These are phyloP conservation scores for Cutaneotrichosporon spelunceum DNA, from an alignment of 1,284 basidiomycete species.

Conservation along the genomic window DNA sequence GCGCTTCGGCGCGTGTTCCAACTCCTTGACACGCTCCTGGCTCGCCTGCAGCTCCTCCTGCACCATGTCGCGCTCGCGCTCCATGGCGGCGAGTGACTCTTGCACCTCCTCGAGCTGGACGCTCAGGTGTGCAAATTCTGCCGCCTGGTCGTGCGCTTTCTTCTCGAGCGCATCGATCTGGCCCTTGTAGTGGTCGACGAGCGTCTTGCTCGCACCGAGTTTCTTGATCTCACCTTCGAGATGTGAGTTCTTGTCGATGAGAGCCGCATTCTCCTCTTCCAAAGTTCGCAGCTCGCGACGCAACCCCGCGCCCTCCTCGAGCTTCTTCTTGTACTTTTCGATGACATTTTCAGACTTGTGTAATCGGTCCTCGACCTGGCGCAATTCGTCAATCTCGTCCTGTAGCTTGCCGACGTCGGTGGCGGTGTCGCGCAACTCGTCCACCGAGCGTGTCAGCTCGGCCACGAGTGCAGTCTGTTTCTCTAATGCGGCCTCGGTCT, in stretches of 20 bases:
- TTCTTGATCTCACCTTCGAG: conserved; percentile 88
- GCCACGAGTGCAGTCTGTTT: conserved; percentile 66
- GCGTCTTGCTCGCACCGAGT: conserved; percentile 76
- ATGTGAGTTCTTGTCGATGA: conserved; percentile 85
- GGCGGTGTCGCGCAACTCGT: conserved; percentile 75
- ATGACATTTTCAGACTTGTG: conserved; percentile 95
- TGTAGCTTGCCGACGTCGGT: conserved; percentile 75
- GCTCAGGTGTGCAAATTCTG: conserved; percentile 61
- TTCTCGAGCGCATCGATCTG: conserved; percentile 79
- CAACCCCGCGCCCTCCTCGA: conserved; percentile 87
- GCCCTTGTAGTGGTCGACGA: conserved; percentile 82
- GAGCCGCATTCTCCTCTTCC: conserved; percentile 85
- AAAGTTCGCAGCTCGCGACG: conserved; percentile 78
- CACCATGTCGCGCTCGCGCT: conserved; percentile 70
- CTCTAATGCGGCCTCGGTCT: conserved; percentile 73
- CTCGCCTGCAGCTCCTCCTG: conserved; percentile 82
- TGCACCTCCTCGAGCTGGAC: conserved; percentile 74
- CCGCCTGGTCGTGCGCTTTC: conserved; percentile 52
- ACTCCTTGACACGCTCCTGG: conserved; percentile 84
- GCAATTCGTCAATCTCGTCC: conserved; percentile 93
- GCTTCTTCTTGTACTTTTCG: conserved; percentile 98
- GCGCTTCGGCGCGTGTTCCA: conserved; percentile 59
- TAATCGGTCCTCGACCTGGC: conserved; percentile 82
- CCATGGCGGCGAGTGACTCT: conserved; percentile 60
- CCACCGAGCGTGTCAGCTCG: conserved; percentile 69